These are phyloP conservation scores for Neurospora sp. DNA, from an alignment of 495 filamentous ascomycete genomes.

Conservation along the genomic window DNA sequence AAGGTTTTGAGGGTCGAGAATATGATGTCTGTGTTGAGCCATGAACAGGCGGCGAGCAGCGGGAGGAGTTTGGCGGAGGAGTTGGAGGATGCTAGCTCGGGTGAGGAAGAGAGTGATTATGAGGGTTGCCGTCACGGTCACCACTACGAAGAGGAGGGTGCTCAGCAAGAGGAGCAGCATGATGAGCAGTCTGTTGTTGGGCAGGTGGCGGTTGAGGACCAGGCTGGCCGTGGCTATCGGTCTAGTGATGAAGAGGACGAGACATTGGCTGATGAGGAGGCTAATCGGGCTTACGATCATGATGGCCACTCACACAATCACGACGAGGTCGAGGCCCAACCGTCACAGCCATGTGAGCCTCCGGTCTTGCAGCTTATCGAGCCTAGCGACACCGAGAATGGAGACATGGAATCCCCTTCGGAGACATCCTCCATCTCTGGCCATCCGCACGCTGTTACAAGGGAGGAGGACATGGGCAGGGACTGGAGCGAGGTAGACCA, in stretches of 20 bases:
- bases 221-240: not conserved
- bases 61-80: not conserved
- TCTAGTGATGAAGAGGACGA: not conserved
- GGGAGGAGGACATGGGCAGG: not conserved
- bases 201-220: not conserved
- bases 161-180: not conserved
- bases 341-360: not conserved
- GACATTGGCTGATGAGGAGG: not conserved
- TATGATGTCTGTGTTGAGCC: not conserved
- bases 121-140: not conserved
- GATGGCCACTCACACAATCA: not conserved
- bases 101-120: not conserved
- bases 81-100: not conserved
- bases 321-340: not conserved
- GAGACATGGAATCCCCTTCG: not conserved
- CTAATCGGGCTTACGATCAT: not conserved
- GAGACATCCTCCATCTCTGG: not conserved
- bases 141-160: not conserved
- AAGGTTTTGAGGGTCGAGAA: not conserved
- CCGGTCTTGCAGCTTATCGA: not conserved
- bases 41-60: not conserved
- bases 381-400: not conserved
- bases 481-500: not conserved
- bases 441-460: not conserved
- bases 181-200: not conserved